These are phyloP conservation scores for Kodamaea hsintzibuensis DNA, from an alignment of 805 yeast genomes.

Conservation along the genomic window DNA sequence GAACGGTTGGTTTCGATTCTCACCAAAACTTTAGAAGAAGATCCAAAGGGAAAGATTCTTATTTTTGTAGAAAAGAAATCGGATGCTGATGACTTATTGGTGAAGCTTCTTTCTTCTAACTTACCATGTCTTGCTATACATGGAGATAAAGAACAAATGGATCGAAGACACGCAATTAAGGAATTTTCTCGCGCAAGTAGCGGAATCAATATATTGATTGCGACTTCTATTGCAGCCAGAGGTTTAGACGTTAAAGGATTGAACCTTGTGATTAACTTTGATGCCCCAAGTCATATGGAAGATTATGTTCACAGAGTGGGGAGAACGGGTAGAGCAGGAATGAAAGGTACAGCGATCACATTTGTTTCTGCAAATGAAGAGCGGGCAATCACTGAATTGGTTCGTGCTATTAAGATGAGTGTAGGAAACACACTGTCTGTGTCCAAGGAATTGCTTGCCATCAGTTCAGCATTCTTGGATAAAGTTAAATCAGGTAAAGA, in stretches of 20 bases:
- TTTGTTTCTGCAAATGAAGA: constrained; percentile 64
- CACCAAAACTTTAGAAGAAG: constrained; percentile 41
- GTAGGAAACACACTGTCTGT: constrained; percentile 45
- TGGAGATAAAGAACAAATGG: constrained; percentile 89
- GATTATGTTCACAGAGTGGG: constrained; percentile 97
- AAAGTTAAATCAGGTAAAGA: constrained; percentile 68
- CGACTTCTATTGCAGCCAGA: constrained; percentile 93
- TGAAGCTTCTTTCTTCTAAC: constrained; percentile 52
- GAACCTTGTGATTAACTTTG: constrained; percentile 70
- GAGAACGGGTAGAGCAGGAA: constrained; percentile 91
- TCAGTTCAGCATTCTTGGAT: constrained; percentile 56
- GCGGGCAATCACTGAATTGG: constrained; percentile 64
- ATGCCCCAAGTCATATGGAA: constrained; percentile 84
- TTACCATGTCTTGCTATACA: constrained; percentile 71
- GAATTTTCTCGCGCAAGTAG: constrained; percentile 61
- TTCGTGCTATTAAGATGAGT: constrained; percentile 63
- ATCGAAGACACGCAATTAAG: constrained; percentile 70
- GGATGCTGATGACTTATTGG: constrained; percentile 72
- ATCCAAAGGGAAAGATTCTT: constrained; percentile 53
- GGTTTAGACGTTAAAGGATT: constrained; percentile 92
- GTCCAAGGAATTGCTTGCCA: constrained; percentile 48
- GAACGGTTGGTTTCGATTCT: constrained; percentile 52
- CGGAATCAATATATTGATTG: constrained; percentile 65
- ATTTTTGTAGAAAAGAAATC: constrained; percentile 88
- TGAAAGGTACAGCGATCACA: constrained; percentile 61